A percentile compares a stretch with the other conserved stretches of the same genome.
Conservation (phyloP, 169 alveolate species). For the Cryptosporidium ubiquitum region DNA sequence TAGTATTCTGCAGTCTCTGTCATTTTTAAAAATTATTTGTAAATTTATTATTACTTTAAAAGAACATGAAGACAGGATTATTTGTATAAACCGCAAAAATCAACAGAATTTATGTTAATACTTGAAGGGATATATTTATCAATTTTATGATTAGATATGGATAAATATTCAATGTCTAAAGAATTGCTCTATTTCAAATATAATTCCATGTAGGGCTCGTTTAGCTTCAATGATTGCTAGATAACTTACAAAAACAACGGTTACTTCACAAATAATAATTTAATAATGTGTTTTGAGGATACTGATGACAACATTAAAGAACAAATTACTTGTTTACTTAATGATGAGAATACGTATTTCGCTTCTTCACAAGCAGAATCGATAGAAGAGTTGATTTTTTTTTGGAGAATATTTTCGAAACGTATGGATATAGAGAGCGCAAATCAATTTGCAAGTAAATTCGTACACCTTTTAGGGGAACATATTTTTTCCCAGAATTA, state of each 20-base stretch:
- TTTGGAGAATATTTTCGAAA: constrained; percentile 12
- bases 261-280: background rate
- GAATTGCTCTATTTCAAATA: background rate
- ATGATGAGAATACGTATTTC: background rate
- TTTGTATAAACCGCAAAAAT: constrained; percentile 21
- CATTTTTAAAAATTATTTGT: constrained; percentile 69
- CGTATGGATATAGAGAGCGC: constrained; percentile 29
- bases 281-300: background rate
- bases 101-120: background rate
- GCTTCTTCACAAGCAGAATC: background rate
- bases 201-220: background rate
- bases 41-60: background rate
- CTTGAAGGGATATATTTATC: background rate
- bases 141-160: background rate
- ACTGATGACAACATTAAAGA: background rate
- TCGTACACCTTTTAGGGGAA: background rate
- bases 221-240: background rate
- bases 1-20: constrained; percentile 82
- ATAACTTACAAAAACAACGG: background rate
- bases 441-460: background rate
- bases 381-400: background rate
- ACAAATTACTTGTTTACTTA: background rate
- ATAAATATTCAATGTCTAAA: background rate
- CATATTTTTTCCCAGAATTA: background rate
- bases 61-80: background rate